Conservation (phyloP, 2,329 filamentous ascomycete species). For the Lasiodiplodia gonubiensis region DNA sequence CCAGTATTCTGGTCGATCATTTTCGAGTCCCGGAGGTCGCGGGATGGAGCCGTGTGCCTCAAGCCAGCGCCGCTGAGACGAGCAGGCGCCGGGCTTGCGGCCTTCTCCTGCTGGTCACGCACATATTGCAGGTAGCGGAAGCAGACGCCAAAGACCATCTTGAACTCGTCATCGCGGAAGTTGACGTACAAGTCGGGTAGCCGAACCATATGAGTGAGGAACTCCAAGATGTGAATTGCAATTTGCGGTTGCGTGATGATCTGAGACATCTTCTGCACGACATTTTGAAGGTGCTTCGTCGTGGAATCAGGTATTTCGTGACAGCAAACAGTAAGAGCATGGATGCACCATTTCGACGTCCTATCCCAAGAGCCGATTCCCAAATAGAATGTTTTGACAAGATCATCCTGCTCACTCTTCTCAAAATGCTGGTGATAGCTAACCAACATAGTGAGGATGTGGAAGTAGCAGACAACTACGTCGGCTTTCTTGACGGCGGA, state of each 20-base stretch:
- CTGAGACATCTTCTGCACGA: constrained; percentile 91
- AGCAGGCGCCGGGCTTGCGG: constrained; percentile 36
- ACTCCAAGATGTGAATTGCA: constrained; percentile 93
- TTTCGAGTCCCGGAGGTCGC: constrained; percentile 40
- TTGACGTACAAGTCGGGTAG: constrained; percentile 85
- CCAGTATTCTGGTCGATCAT: constrained; percentile 14
- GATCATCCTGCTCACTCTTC: constrained; percentile 85
- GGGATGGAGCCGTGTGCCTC: constrained; percentile 51
- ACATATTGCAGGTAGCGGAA: constrained; percentile 92
- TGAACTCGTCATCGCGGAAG: constrained; percentile 88
- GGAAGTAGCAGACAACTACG: constrained; percentile 85
- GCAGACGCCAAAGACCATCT: constrained; percentile 92
- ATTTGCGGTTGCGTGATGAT: constrained; percentile 94
- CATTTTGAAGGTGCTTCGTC: constrained; percentile 81
- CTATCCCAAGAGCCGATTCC: constrained; percentile 85
- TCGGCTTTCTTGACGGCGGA: constrained; percentile 85
- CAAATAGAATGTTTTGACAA: constrained; percentile 83
- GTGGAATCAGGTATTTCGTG: constrained; percentile 90
- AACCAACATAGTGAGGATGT: constrained; percentile 83
- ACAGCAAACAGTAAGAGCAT: constrained; percentile 92
- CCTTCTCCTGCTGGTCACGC: constrained; percentile 63
- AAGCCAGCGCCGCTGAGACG: constrained; percentile 45
- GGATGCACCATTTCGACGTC: constrained; percentile 90
- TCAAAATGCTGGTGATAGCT: constrained; percentile 88
- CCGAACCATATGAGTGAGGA: constrained; percentile 86